Base-by-base conservation (phyloP, 768 basidiomycete genomes). In the Auriscalpium orientale region DNA sequence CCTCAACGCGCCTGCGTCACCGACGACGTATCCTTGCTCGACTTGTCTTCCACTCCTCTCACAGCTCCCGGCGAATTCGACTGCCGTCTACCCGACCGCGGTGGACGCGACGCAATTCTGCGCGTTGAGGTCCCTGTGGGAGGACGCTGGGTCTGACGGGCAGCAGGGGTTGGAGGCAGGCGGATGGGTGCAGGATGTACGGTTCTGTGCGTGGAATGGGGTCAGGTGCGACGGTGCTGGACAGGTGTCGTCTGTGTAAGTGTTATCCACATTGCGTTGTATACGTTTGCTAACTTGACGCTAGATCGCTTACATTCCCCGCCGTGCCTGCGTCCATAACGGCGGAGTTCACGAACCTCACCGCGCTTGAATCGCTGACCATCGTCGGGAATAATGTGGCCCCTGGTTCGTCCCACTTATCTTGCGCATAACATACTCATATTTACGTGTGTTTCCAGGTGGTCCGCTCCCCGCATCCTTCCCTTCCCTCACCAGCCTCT, bases 161-260 rank as follows among this genome's bases (percentile, higher is more conserved):
- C 77, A 77, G 62, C 61, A 68, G 1, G 66, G 63, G 1, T 69
- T 80, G 9, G 68, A 70, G 49, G 73, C 71, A 20, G 71, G 70
- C 2, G 73, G 72, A 7, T 80, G 79, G 79, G 68, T 71, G 48
- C 72, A 74, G 58, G 73, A 79, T 50, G 60, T 72, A 40, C 67
- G 70, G 49, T 76, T 76, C 58, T 80, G 79, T 58, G 65, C 70
- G 1, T 80, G 79, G 79, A 66, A 58, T 8, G 79, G 79, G 3
- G 73, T 80, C 4, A 62, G 59, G 33, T 80, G 79, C 58, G 71
- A 75, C 61, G 62, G 67, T 5, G 65, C 68, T 21, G 78, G 77
- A 4, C 61, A 65, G 33, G 71, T 80, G 3, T 64, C 69, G 15
- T 71, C 71, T 8, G 56, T 80, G 78, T 79, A 44, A 60, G 78